Base-by-base conservation (phyloP, 2,329 filamentous ascomycete species). In the Rachicladosporium sp. region DNA sequence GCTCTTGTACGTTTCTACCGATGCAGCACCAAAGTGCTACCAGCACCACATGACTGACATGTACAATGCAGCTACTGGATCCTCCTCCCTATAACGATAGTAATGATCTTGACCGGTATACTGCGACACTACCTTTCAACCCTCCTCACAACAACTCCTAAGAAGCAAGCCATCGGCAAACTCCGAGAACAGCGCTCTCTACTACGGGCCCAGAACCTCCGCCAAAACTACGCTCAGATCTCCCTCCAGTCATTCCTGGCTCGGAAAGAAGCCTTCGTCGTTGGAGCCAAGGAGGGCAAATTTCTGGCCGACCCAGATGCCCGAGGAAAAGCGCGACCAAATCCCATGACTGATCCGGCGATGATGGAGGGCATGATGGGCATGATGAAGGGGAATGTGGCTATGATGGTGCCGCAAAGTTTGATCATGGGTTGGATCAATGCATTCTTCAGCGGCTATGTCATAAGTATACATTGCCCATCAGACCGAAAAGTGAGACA, bases 361-460 rank as follows among this genome's bases (percentile, higher is more conserved):
- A 86, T 85, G 43, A 98, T 98, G 91, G 93, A 98, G 59, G 89
- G 88, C 51, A 98, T 98, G 91, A 98, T 98, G 91, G 89, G 91
- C 51, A 94, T 94, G 86, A 93, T 98, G 85, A 98, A 98, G 75
- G 88, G 88, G 42, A 94, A 98, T 60, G 94, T 98, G 83, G 89
- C 91, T 48, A 98, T 96, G 91, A 96, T 98, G 69, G 86, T 98
- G 43, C 91, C 91, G 36, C 94, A 98, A 64, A 96, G 88, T 4
- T 66, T 98, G 59, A 98, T 98, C 51, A 98, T 98, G 91, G 91
- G 89, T 50, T 98, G 91, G 91, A 96, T 98, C 61, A 98, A 98
- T 66, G 88, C 91, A 0, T 98, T 96, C 60, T 98, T 98, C 56
- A 93, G 86, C 38, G 91, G 91, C 27, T 98, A 95, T 58, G 91